Percentiles rank a stretch among this genome's conserved stretches.
These are phyloP conservation scores for Trifolium repens DNA, from an alignment of 306 rosid species.

Conservation along the genomic window DNA sequence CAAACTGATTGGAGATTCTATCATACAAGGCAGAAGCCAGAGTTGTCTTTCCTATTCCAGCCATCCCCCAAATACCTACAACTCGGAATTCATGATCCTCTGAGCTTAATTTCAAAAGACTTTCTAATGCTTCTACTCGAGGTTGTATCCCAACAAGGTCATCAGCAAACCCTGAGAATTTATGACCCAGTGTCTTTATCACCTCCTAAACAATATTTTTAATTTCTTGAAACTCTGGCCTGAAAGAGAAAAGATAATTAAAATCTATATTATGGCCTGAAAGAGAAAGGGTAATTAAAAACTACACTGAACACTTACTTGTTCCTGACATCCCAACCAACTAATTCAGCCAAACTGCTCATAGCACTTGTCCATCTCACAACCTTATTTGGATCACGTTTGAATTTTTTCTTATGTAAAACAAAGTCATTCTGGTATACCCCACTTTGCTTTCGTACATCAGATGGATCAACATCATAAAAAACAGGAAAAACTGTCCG, in stretches of 20 bases:
- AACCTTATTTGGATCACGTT: not conserved
- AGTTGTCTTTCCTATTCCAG: constrained; percentile 44
- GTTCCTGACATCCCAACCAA: constrained; percentile 31
- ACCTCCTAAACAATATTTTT: constrained; percentile 16
- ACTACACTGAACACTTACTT: not conserved
- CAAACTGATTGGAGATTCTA: constrained; percentile 36
- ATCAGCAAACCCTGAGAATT: constrained; percentile 12
- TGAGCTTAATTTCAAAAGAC: not conserved
- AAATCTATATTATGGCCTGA: constrained; percentile 4
- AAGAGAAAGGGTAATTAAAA: not conserved
- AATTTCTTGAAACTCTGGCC: constrained; percentile 27
- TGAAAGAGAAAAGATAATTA: not conserved
- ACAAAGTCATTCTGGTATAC: not conserved
- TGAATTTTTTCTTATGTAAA: not conserved
- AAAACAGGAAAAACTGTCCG: constrained; percentile 29
- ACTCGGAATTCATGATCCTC: not conserved
- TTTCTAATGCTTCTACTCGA: constrained; percentile 32
- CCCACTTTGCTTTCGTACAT: not conserved
- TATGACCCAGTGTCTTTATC: constrained; percentile 10
- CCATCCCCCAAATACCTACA: constrained; percentile 43
- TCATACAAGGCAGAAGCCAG: constrained; percentile 20
- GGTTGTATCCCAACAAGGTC: constrained; percentile 39
- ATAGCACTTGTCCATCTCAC: not conserved
- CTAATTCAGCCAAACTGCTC: not conserved
- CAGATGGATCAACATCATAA: constrained; percentile 35